phyloP scores from a whole-genome alignment of 305 asterid genomes.

The Rubia peregrina region DNA sequence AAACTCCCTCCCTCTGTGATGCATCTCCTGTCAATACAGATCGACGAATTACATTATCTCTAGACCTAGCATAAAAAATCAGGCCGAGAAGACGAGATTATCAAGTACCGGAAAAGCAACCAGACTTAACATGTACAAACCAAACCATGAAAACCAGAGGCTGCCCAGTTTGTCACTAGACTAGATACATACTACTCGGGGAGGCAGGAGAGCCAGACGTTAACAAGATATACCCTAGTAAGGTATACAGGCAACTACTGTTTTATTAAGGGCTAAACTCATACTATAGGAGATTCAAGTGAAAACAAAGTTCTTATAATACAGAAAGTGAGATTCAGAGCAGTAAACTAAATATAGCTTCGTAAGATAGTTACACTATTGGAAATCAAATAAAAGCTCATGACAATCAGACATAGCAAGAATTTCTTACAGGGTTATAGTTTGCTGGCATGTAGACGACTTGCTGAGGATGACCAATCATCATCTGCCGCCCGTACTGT shows the following conservation, averaged over 20 bases:
- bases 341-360: background rate
- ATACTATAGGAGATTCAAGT: no score
- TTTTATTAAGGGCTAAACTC: background rate
- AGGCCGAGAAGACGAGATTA: background rate
- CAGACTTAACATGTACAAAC: background rate
- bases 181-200: background rate
- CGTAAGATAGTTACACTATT: background rate
- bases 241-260: background rate
- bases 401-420: background rate
- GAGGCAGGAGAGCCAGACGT: background rate
- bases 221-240: background rate
- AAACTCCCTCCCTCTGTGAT: constrained; percentile 68
- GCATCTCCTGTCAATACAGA: constrained; percentile 53
- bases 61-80: background rate
- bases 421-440: constrained; percentile 62
- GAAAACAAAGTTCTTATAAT: background rate
- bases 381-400: background rate
- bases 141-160: background rate
- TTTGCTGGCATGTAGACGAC: constrained; percentile 65
- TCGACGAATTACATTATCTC: background rate
- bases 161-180: background rate
- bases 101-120: background rate
- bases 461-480: constrained; percentile 82
- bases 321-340: background rate
- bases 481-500: constrained; percentile 89